Evolutionary conservation across 345 rosid genomes (phyloP), one percentile per base, ranked within the genome.

Genomic region (Hibiscus trionum): DNA sequence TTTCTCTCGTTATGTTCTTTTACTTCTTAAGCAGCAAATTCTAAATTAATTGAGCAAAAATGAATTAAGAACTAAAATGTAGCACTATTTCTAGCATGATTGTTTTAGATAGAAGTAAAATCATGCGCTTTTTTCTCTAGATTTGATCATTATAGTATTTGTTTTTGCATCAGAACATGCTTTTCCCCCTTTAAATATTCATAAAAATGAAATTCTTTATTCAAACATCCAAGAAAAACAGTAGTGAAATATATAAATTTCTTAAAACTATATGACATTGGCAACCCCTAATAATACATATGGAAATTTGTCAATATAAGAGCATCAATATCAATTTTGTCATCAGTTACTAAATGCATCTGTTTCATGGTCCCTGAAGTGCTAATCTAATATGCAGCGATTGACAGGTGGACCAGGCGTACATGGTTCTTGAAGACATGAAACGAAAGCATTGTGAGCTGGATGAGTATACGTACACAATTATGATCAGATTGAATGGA

Each of bases 361-460:
- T 47, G 67, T 53, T 10, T 65, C 66, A 61, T 61, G 27, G 70
- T 47, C 66, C 80, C 86, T 80, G 69, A 42, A 21, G 31, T 65
- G 82, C 84, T 88, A 70, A 68, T 82, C 91, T 93, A 89, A 81
- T 86, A 84, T 88, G 79, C 90, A 85, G 91, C 66, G 59, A 78
- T 81, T 83, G 85, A 73, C 86, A 94, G 97, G 88, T 85, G 77
- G 89, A 86, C 50, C 86, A 84, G 82, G 95, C 85, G 24, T 80
- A 80, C 71, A 83, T 72, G 85, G 90, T 91, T 72, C 90, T 90
- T 71, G 85, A 87, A 16, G 97, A 91, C 77, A 94, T 94, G 97
- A 94, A 85, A 73, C 76, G 46, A 77, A 84, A 77, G 61, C 80
- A 82, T 72, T 87, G 93, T 77, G 84, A 84, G 77, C 89, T 90